Base-by-base conservation (phyloP, 768 basidiomycete genomes). In the Phaffia tasmanica region DNA sequence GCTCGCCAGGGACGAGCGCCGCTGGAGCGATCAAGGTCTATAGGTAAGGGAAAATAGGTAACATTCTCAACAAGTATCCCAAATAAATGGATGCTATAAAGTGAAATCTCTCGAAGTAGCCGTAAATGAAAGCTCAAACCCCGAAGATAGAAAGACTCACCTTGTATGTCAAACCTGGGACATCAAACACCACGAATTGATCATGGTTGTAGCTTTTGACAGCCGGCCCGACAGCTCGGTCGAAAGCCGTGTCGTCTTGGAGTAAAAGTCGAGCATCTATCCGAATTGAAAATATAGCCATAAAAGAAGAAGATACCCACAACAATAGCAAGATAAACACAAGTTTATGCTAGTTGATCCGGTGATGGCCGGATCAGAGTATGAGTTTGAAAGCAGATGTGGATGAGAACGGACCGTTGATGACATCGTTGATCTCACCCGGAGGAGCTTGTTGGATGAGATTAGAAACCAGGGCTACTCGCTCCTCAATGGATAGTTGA, bases 391-490 rank as follows among this genome's bases (percentile, higher is more conserved):
- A 15, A 57, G 53, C 8, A 29, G 14, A 21, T 42, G 35, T 11
- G 35, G 11, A 62, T 16, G n/a, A 15, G 61, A 51, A 63, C 72
- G 63, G 68, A 89, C 90, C 91, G 72, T 89, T 89, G 63, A 97
- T 80, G 21, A 95, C 92, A 78, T 97, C 93, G 76, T 94, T 95
- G 71, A 97, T 91, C 79, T 98, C 88, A 55, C 93, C 93, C 0
- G 93, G 93, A 29, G 93, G 93, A 0, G 89, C 85, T 75, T 95
- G 93, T 0, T 89, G 81, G 35, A 98, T 79, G 72, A 95, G 88
- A 42, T 80, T 80, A 29, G 87, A 85, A 27, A 87, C 92, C 9
- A 74, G 71, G 53, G 57, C 55, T 55, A 71, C 72, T 18, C 73
- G 70, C 30, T 75, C 72, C 19, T 27, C 35, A 27, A 48, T 46